Evolutionary conservation across 768 basidiomycete genomes (phyloP).

Genomic region (Gautieria morchelliformis): DNA sequence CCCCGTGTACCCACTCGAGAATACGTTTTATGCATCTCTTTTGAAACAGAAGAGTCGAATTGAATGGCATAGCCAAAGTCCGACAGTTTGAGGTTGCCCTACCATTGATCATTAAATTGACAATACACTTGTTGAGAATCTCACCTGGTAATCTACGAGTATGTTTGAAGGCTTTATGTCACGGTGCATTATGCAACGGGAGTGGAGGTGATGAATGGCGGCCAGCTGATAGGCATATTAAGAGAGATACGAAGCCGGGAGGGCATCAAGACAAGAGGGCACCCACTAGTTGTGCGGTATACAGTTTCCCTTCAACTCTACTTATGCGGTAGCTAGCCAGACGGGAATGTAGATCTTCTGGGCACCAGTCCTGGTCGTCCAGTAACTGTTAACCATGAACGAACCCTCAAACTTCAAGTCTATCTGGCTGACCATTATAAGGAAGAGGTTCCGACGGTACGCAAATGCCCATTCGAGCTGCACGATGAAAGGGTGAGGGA

Average conservation of each 20-base stretch:
- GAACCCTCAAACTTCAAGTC: neutral
- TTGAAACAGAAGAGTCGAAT: neutral
- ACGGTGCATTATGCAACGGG: neutral
- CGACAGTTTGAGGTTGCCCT: neutral
- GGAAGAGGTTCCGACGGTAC: neutral
- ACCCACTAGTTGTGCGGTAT: neutral
- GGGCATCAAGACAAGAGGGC: neutral
- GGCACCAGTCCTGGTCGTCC: neutral
- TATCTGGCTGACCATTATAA: neutral
- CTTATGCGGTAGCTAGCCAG: neutral
- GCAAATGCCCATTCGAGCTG: neutral
- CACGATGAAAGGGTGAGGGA: neutral
- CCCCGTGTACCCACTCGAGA: neutral
- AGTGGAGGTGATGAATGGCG: neutral
- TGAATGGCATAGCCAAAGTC: neutral
- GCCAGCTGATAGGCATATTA: neutral
- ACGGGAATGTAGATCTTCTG: neutral
- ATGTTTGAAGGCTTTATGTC: neutral
- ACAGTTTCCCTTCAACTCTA: neutral
- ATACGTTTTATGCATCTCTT: neutral
- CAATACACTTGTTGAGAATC: neutral
- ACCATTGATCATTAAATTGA: neutral
- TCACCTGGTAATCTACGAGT: neutral
- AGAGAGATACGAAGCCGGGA: neutral
- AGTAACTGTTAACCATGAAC: neutral